Base-by-base conservation (phyloP, 495 filamentous ascomycete species). In the Podospora fimiseda region DNA sequence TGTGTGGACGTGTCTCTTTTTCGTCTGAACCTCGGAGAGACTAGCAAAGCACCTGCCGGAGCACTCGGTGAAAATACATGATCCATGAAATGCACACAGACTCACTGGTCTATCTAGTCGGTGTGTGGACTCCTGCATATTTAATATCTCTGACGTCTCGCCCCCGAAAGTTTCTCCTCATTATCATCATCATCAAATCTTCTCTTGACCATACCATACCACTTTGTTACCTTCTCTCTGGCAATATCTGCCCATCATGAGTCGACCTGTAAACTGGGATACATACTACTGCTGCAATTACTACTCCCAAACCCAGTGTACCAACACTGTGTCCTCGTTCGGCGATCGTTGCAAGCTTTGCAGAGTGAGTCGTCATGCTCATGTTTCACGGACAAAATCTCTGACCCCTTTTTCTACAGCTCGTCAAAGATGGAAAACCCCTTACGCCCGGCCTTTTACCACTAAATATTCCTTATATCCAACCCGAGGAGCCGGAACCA, bases 291-390 rank as follows among this genome's bases (percentile, higher is more conserved):
- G 20, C 9, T 14, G 4, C 39, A 14, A 41, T 14, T 41, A 43
- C 20, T 6, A 18, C 6, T 9, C 16, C 19, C n/a, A 78, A 72
- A 64, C 70, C 44, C 65, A 70, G 53, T 77, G 74, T 66, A 67
- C 65, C 46, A 78, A 76, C 58, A 66, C 55, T 24, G 75, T 76
- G 15, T 19, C 55, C 23, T 60, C 66, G 39, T 78, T 78, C 39
- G 75, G 74, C 9, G 65, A 75, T 15, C 58, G 70, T 20, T 78
- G 74, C 54, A 66, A 67, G 56, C 55, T 70, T 14, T 78, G 74
- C 48, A 55, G 61, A 19, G 74, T 75, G 61, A 36, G 66, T 68
- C 27, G n/a, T n/a, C n/a, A n/a, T 20, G 23, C 19, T 18, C 23
- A 9, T 9, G 8, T 27, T 13, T 24, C 9, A 21, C 16, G 2